Conservation (phyloP, 352 stramenopile genomes). For the Globisporangium mamillatum region DNA sequence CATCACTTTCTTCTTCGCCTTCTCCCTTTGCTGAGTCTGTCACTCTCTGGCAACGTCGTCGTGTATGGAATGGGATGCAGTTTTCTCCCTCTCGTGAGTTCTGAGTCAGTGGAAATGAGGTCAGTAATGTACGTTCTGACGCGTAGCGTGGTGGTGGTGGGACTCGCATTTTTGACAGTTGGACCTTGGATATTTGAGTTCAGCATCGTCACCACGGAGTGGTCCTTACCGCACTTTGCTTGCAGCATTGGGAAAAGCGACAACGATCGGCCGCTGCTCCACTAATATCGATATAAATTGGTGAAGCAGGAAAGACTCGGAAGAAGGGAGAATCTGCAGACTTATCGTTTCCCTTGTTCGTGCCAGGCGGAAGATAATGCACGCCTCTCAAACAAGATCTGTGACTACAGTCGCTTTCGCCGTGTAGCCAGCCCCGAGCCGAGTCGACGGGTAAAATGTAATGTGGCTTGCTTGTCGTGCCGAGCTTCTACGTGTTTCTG, state of each 20-base stretch:
- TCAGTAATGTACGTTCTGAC: neutral
- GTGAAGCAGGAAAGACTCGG: neutral
- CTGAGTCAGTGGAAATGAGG: neutral
- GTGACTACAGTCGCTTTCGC: neutral
- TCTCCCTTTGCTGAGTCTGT: neutral
- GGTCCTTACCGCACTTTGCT: neutral
- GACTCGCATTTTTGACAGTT: neutral
- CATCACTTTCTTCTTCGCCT: neutral
- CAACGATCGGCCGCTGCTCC: neutral
- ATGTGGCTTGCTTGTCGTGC: neutral
- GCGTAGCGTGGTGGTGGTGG: neutral
- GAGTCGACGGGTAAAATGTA: neutral
- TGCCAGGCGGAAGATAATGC: neutral
- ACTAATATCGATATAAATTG: neutral
- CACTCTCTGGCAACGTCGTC: neutral
- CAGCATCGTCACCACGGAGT: neutral
- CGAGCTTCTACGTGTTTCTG: neutral
- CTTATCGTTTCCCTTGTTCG: neutral
- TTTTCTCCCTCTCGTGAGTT: neutral
- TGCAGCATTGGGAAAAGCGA: neutral
- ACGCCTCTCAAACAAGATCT: neutral
- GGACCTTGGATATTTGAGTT: neutral
- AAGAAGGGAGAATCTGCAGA: neutral
- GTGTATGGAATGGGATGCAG: neutral
- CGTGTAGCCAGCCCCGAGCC: neutral